Evolutionary conservation across 257 asterid genomes (phyloP), one percentile per base, ranked within the genome.

Genomic region (Solanum etuberosum): DNA sequence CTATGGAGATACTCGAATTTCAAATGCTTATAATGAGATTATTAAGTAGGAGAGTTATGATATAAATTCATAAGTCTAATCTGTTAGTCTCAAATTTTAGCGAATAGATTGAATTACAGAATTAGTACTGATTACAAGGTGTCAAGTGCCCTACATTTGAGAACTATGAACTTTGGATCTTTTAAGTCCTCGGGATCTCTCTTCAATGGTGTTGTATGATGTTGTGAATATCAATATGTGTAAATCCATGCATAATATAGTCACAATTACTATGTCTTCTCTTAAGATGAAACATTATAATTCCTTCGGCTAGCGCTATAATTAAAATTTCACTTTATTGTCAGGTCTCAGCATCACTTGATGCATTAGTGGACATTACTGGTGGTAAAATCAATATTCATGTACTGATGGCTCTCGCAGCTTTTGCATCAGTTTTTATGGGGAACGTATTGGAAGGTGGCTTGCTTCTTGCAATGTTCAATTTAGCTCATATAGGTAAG

Each of bases 401-500:
- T 73, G 99, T 96, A 77, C 91, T 97, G 34, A 97, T 97, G 99
- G 99, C 99, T n/a, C 93, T 97, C 89, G 98, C 99, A 68, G 99
- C 96, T 85, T 97, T 97, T 88, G 99, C 99, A 4, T 96, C 99
- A 1, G 94, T 96, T 88, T 94, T 95, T 76, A 93, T 97, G 99
- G 99, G 99, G 85, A 97, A 97, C 57, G 86, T 92, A 61, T 91
- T 96, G 93, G 99, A 97, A 90, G 99, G 99, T 89, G 99, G 99
- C 84, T 89, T 97, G 94, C 99, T 97, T 90, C 91, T 97, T 27
- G 96, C 99, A 9, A 97, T 96, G 99, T 97, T 97, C 87, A 97
- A 96, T 90, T 91, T 97, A 93, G 97, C 99, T 67, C 99, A 97
- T 88, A 96, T 97, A 83, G 93, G 93, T 90, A 88, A 83, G 89